Conservation (phyloP, 2,329 filamentous ascomycete genomes). For the Colletotrichum chrysophilum region DNA sequence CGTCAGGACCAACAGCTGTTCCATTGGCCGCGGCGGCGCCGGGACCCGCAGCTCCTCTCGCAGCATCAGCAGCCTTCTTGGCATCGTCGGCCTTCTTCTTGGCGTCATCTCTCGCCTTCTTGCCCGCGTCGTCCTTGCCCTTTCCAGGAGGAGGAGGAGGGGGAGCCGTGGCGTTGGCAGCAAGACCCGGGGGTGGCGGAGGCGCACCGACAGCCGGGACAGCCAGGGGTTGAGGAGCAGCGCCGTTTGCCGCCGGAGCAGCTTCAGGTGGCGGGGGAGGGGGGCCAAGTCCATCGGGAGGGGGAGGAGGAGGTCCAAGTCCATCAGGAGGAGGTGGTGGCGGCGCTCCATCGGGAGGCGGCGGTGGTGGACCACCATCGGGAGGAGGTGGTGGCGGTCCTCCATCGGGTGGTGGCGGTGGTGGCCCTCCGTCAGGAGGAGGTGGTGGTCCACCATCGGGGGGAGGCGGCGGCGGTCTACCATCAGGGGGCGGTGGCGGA, state of each 20-base stretch:
- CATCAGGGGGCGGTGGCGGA: background rate
- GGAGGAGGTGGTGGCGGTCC: background rate
- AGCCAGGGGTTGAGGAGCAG: background rate
- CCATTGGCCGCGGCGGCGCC: background rate
- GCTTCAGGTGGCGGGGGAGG: background rate
- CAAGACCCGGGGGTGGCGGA: background rate
- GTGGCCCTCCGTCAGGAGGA: background rate
- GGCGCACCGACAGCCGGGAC: background rate
- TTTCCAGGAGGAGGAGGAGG: background rate
- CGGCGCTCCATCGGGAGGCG: background rate
- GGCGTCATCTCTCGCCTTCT: slow-evolving; percentile 1
- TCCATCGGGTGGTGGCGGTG: background rate
- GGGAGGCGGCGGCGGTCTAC: background rate
- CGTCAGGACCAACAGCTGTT: background rate
- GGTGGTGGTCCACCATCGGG: background rate
- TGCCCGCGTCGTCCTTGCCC: background rate
- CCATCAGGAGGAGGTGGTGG: background rate
- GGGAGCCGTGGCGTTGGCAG: background rate
- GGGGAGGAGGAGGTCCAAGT: background rate
- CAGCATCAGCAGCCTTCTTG: background rate
- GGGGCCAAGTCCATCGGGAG: background rate
- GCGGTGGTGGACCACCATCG: background rate
- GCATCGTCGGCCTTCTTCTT: slow-evolving; percentile 1
- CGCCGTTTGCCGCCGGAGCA: background rate
- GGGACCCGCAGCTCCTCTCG: background rate